These are phyloP conservation scores for Ophiocordyceps unilateralis DNA, from an alignment of 2,329 filamentous ascomycete genomes.

Conservation along the genomic window DNA sequence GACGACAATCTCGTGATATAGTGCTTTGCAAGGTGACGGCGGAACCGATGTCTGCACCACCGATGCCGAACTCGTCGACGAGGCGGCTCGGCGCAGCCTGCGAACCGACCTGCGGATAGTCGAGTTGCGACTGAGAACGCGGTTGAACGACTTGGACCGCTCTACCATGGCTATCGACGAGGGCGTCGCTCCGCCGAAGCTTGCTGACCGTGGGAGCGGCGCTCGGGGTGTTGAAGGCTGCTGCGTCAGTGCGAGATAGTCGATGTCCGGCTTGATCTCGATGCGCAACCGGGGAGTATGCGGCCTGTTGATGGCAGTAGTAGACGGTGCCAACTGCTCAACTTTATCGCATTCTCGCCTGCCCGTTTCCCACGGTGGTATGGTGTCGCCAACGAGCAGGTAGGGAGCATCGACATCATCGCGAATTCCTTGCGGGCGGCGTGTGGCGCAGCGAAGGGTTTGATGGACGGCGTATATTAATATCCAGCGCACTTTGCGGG, in stretches of 20 bases:
- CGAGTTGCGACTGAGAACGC: slow-evolving; percentile 13
- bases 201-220: neutral
- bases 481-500: slow-evolving; percentile 64
- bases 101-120: slow-evolving; percentile 18
- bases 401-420: slow-evolving; percentile 41
- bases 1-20: slow-evolving; percentile 33
- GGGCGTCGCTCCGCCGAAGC: neutral
- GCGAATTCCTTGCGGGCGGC: slow-evolving; percentile 42
- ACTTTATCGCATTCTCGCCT: too few species aligned
- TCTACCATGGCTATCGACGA: slow-evolving; percentile 2
- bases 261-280: slow-evolving; percentile 38
- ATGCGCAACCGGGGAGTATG: slow-evolving; percentile 6
- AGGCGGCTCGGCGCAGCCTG: slow-evolving; percentile 10
- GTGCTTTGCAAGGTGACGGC: slow-evolving; percentile 5
- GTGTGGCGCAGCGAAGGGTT: slow-evolving; percentile 47
- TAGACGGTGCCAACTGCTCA: too few species aligned
- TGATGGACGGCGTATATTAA: slow-evolving; percentile 59
- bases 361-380: slow-evolving; percentile 34
- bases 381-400: slow-evolving; percentile 24
- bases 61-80: too few species aligned
- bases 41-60: slow-evolving; percentile 6
- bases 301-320: too few species aligned
- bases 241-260: slow-evolving; percentile 31
- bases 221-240: slow-evolving; percentile 1
- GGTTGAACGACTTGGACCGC: slow-evolving; percentile 13